phyloP scores from a whole-genome alignment of 495 filamentous ascomycete genomes.

The Penicillium diatomitis region DNA sequence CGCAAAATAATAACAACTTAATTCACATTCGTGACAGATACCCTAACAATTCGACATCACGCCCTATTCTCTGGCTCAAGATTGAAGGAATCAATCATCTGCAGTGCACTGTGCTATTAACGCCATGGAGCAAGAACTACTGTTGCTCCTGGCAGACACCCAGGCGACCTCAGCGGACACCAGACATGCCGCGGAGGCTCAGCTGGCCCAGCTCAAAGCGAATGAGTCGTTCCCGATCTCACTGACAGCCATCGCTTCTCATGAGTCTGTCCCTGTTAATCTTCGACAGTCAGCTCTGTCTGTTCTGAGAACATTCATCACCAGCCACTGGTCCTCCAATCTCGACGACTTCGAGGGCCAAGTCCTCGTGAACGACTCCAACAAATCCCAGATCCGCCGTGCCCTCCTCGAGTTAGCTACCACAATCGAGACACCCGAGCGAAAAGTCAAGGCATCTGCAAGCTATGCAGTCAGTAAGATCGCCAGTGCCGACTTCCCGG shows the following conservation, averaged over 20 bases:
- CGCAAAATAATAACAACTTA: conserved; percentile 7
- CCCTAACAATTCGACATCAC: too few species aligned
- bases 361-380: conserved; percentile 48
- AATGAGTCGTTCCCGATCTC: conserved; percentile 66
- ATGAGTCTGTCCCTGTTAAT: conserved; percentile 56
- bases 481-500: conserved; percentile 84
- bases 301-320: conserved; percentile 70
- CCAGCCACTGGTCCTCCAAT: conserved; percentile 62
- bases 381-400: conserved; percentile 63
- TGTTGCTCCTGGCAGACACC: conserved; percentile 70
- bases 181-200: conserved; percentile 70
- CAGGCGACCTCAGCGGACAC: conserved; percentile 59
- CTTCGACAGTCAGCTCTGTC: conserved; percentile 78
- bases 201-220: conserved; percentile 55
- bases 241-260: conserved; percentile 68
- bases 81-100: too few species aligned
- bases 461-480: conserved; percentile 95
- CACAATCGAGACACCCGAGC: conserved; percentile 55
- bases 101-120: too few species aligned
- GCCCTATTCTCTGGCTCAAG: too few species aligned
- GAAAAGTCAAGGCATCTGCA: conserved; percentile 76
- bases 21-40: not conserved
- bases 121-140: conserved; percentile 76
- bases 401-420: conserved; percentile 68
- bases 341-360: conserved; percentile 63